Evolutionary conservation across 2,329 filamentous ascomycete genomes (phyloP), one percentile per base, ranked within the genome.

Genomic region (Cryphonectria radicalis): DNA sequence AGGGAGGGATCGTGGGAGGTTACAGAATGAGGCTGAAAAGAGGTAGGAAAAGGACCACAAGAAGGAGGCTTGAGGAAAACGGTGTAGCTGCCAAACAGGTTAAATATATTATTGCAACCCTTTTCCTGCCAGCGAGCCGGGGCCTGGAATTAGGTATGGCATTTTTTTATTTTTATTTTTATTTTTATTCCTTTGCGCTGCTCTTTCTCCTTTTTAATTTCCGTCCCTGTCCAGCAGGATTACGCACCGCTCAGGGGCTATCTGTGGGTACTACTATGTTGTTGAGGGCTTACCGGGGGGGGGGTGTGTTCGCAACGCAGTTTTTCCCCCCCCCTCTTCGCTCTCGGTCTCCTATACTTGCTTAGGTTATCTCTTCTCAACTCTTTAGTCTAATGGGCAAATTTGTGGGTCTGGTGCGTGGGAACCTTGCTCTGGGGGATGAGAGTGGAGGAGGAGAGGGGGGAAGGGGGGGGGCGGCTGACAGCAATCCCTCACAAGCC

Each of bases 161-260:
- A 4, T 63, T 63, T 42, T 40, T 40, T 40, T 40, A 28, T 28
- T 28, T 28, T 28, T 28, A 28, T 28, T 28, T 28, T 28, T 28
- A 1, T 28, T 28, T 28, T 28, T 28, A 1, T 28, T 28, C 2
- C 2, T 28, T 28, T 13, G 57, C 17, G 35, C 35, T 63, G 60
- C 60, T n/a, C 46, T n/a, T 63, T 35, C 62, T 64, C 62, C n/a
- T 40, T 43, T 62, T 65, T 65, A 65, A 65, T 65, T 53, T 65
- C 63, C 63, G 63, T 65, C 40, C 63, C 63, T 65, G 63, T 43
- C 63, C 42, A 65, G 43, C 63, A 65, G 63, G 63, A 65, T 65
- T 53, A 53, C 63, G 63, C 63, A 65, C 22, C 43, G 40, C 28
- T 65, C 63, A 65, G 63, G 63, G 63, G 63, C 63, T 22, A 35